phyloP scores from a whole-genome alignment of 2,329 filamentous ascomycete genomes.

The Botrytis hyacinthi region DNA sequence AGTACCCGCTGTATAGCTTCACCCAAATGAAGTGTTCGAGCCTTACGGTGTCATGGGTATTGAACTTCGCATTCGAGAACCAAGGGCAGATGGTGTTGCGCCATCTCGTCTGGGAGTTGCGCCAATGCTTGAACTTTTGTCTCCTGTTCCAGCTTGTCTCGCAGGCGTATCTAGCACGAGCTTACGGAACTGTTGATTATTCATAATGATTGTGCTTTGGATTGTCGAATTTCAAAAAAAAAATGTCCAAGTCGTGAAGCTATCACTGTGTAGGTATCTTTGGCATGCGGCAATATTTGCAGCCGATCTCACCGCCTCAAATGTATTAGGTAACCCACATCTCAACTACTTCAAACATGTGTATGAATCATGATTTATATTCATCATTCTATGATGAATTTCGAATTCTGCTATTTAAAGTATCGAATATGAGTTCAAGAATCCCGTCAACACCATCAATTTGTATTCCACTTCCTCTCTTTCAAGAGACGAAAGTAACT shows the following conservation, averaged over 20 bases:
- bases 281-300: not conserved
- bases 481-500: not conserved
- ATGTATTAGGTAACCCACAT: not conserved
- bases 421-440: not conserved
- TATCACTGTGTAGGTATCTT: not conserved
- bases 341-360: not conserved
- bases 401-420: not conserved
- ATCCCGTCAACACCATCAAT: not conserved
- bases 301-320: not conserved
- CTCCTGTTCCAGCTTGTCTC: constrained; percentile 34
- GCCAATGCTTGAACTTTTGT: constrained; percentile 25
- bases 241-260: not conserved
- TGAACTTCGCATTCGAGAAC: constrained; percentile 73
- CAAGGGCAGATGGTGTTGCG: constrained; percentile 56
- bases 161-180: constrained; percentile 61
- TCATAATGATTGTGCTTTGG: constrained; percentile 59
- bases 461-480: not conserved
- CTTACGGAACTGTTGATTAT: constrained; percentile 91
- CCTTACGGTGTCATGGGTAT: constrained; percentile 93
- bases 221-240: not conserved
- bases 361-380: not conserved
- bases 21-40: not conserved
- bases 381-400: not conserved
- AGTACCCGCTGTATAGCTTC: not conserved
- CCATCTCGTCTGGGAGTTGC: constrained; percentile 46